phyloP scores from a whole-genome alignment of 2,329 filamentous ascomycete genomes.

The Thielaviopsis ethacetica region DNA sequence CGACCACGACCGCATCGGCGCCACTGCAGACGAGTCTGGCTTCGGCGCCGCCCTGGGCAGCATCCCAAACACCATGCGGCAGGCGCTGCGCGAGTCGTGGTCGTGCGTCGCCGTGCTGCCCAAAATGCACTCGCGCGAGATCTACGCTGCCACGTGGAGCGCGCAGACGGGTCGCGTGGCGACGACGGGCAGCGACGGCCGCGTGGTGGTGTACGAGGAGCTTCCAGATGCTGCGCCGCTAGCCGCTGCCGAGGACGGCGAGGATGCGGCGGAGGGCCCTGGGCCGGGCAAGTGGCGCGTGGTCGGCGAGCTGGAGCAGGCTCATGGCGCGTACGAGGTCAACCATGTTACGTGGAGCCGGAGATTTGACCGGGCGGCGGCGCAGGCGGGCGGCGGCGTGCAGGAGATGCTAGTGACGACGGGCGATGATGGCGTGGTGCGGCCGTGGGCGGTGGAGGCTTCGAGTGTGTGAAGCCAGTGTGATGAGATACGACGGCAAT shows the following conservation, averaged over 20 bases:
- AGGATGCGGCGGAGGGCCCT: neutral
- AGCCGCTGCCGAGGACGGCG: neutral
- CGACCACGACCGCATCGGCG: constrained; percentile 30
- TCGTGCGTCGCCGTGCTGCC: constrained; percentile 61
- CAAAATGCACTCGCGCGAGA: constrained; percentile 55
- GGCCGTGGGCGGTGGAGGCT: constrained; percentile 53
- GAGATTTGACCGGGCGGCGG: constrained; percentile 49
- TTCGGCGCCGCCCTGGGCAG: constrained; percentile 27
- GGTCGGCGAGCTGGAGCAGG: constrained; percentile 50
- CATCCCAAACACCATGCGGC: constrained; percentile 82
- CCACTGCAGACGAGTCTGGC: constrained; percentile 17
- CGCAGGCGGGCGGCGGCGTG: constrained; percentile 29
- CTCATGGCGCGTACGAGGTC: constrained; percentile 84
- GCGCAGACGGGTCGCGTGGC: constrained; percentile 58
- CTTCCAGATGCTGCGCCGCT: neutral
- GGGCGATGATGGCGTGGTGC: constrained; percentile 79
- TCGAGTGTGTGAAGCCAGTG: neutral
- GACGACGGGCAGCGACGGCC: constrained; percentile 79
- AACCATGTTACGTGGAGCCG: constrained; percentile 85
- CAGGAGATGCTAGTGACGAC: constrained; percentile 85
- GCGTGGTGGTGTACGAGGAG: constrained; percentile 65
- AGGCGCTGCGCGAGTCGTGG: constrained; percentile 69
- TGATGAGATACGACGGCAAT: neutral
- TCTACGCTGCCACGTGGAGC: constrained; percentile 82
- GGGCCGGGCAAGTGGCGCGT: constrained; percentile 49